Evolutionary conservation across 2,329 filamentous ascomycete genomes (phyloP), one percentile per base, ranked within the genome.

Genomic region (Hypoxylon sp.): DNA sequence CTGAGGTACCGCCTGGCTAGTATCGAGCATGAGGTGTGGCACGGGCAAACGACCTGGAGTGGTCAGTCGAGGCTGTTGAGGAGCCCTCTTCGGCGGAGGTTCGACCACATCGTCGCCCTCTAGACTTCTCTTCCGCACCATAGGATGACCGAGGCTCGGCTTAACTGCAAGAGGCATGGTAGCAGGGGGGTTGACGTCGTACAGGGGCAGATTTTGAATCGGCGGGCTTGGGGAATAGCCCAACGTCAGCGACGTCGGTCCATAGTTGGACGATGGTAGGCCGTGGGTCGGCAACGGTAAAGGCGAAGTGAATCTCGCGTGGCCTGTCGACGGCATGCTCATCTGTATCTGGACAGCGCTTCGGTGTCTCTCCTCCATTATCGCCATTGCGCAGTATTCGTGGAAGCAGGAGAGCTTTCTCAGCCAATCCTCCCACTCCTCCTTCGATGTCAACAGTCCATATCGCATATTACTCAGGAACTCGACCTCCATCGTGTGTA

Each of bases 401-500:
- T 88, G 88, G 72, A 97, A 97, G 65, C 88, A 89, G 48, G 89
- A 84, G 51, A 98, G 80, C 73, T 92, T 92, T 60, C 81, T 79
- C 69, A 97, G 88, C 95, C 95, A 98, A 50, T 87, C 83, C 45
- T 87, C 83, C 95, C 95, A 99, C 72, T 97, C 86, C 49, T 87
- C 83, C 71, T 92, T 88, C 3, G 93, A 96, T 3, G 91, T 92
- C 72, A 94, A 88, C 6, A 99, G 80, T 68, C 91, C 92, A 76
- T 98, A 99, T 70, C 94, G 87, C 88, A 99, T 96, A 75, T 98
- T 98, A 80, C 94, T 97, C 62, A 99, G 80, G 69, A 99, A 99
- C 74, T 99, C 95, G n/a, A 99, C 95, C 74, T 99, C 95, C 95
- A 99, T 99, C 40, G 97, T 90, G 73, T 99, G 95, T 48, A 99